These are phyloP conservation scores for Beauveria varroae DNA, from an alignment of 2,329 filamentous ascomycete species.

Conservation along the genomic window DNA sequence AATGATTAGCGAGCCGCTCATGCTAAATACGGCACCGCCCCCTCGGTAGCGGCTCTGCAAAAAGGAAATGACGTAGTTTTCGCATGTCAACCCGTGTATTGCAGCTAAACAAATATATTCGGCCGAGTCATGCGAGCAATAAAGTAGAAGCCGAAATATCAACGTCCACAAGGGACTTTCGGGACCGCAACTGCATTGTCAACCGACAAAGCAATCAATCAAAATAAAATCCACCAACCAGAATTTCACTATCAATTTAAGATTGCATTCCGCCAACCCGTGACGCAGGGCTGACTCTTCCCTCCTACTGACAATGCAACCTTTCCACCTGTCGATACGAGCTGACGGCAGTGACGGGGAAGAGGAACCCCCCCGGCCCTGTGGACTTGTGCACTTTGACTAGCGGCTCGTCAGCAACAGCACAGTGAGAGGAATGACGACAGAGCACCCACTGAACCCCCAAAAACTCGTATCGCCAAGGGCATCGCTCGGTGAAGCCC, in stretches of 20 bases:
- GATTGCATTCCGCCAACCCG: neutral
- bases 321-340: neutral
- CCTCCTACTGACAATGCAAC: too few relatives aligned
- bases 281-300: neutral
- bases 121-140: too few relatives aligned
- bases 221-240: neutral
- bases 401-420: neutral
- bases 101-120: too few relatives aligned
- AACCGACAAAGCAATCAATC: neutral
- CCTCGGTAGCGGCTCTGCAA: neutral
- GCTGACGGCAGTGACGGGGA: neutral
- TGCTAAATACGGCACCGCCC: neutral
- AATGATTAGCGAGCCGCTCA: too few relatives aligned
- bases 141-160: too few relatives aligned
- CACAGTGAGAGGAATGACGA: neutral
- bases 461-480: slow-evolving; percentile 3
- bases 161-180: too few relatives aligned
- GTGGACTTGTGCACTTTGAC: neutral
- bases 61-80: neutral
- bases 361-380: neutral
- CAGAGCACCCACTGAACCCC: neutral
- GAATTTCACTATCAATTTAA: neutral
- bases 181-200: neutral
- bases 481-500: neutral
- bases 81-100: neutral